Conservation (phyloP, 1,284 basidiomycete species). For the Volvariella surrecta region DNA sequence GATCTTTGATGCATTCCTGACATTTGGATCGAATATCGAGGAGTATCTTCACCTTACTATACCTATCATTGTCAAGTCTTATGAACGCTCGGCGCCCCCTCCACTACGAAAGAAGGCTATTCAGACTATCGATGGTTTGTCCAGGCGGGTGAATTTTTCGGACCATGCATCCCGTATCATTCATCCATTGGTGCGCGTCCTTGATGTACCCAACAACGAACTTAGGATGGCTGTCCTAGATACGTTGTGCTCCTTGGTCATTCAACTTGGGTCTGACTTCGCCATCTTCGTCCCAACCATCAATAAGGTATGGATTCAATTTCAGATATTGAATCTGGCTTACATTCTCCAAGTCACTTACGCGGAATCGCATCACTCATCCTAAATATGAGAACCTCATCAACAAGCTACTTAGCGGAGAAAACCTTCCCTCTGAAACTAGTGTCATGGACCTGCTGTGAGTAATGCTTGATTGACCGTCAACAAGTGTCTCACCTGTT, state of each 20-base stretch:
- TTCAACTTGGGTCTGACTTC: conserved; percentile 94
- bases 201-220: conserved; percentile 77
- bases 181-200: conserved; percentile 87
- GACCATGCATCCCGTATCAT: conserved; percentile 98
- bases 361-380: conserved; percentile 79
- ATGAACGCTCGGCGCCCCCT: conserved; percentile 72
- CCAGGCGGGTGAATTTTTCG: conserved; percentile 95
- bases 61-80: conserved; percentile 89
- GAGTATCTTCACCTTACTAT: conserved; percentile 97
- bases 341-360: conserved; percentile 46
- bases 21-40: conserved; percentile 95
- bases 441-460: conserved; percentile 53
- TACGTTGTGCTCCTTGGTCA: conserved; percentile 84
- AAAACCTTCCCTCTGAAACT: conserved; percentile 77
- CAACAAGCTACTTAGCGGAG: conserved; percentile 85
- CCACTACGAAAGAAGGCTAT: conserved; percentile 85
- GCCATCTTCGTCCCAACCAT: conserved; percentile 97
- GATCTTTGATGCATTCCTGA: conserved; percentile 89
- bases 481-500: conserved; percentile 3
- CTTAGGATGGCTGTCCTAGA: conserved; percentile 88
- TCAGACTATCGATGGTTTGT: conserved; percentile 86
- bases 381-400: conserved; percentile 85
- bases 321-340: conserved; percentile 2
- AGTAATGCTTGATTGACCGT: conserved; percentile 15
- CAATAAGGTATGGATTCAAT: conserved; percentile 63